Evolutionary conservation across 805 yeast genomes (phyloP), one percentile per base, ranked within the genome.

Genomic region (Wickerhamiella domercqiae): DNA sequence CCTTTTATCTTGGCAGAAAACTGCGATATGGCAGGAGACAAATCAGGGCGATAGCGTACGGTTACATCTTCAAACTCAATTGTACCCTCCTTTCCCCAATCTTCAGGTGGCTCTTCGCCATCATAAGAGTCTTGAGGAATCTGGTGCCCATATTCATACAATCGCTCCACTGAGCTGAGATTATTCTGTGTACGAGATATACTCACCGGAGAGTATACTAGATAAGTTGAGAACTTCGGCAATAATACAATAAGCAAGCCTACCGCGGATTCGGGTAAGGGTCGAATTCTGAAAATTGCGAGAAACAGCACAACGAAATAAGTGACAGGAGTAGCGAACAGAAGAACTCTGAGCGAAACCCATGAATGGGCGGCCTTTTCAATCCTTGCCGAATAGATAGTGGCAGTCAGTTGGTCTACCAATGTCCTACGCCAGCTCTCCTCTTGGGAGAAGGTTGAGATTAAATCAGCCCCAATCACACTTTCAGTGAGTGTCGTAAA

Each of bases 131-230:
- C 43, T 22, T 59, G 49, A 15, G 84, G 86, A 6, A 79, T 55
- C 19, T 68, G 62, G 41, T 57, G 62, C 1, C 80, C 81, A 56
- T 77, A 79, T 47, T 73, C 70, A 35, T 68, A 61, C 28, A 78
- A 53, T 56, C 90, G 66, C 54, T 78, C 87, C 16, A 70, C 80
- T 0, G 83, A 70, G 46, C 75, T 77, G 74, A 78, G 66, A 48
- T 75, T 75, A 52, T 78, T 78, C 50, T 79, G n/a, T n/a, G n/a
- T n/a, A n/a, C n/a, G n/a, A n/a, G n/a, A n/a, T n/a, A n/a, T n/a
- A n/a, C n/a, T n/a, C n/a, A n/a, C n/a, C n/a, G n/a, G n/a, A n/a
- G n/a, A n/a, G n/a, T n/a, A n/a, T n/a, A n/a, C n/a, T n/a, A n/a
- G n/a, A n/a, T n/a, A n/a, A n/a, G n/a, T n/a, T n/a, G n/a, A n/a